Evolutionary conservation across 129 eudicot genomes (phyloP), one percentile per base, ranked within the genome.

Genomic region (Lactuca saligna): DNA sequence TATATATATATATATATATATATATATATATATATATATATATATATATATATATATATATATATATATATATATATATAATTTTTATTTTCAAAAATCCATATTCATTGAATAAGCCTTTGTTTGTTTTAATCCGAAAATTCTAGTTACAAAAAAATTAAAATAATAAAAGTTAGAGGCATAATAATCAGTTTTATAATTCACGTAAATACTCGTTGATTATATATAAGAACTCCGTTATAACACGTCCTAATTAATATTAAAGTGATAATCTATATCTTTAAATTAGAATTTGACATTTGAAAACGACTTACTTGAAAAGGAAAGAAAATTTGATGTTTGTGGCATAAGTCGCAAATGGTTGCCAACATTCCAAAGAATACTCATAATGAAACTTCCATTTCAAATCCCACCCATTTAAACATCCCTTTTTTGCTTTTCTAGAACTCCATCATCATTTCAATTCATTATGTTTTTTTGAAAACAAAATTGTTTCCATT

Each of bases 351-450:
- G 54, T 63, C 35, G 20, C 54, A 17, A 41, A 63, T 41, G 68
- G 68, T 63, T 63, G 68, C 68, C 68, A 41, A 41, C 68, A 63
- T 41, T 63, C 68, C 51, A 63, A 63, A 63, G 53, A 41, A 63
- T 34, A 63, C 50, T 63, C 54, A 63, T 63, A 13, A 63, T 11
- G 48, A 63, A 41, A 17, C 48, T 46, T 39, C 54, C 54, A 63
- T 16, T 63, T 63, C 68, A 63, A 39, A 37, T 63, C 68, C 51
- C 68, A 63, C 68, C 20, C 35, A 17, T 63, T 42, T 41, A 8
- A 63, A 41, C 53, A 63, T 63, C 17, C 9, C 54, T 63, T 63
- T 63, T 59, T 17, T 15, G 8, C 7, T 63, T 63, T 63, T 63
- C 68, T 63, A 41, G 68, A 63, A 41, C 17, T 12, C 16, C 54